These are phyloP conservation scores for Saccharum hybrid DNA, from an alignment of 202 grass and related monocot genomes.

Conservation along the genomic window DNA sequence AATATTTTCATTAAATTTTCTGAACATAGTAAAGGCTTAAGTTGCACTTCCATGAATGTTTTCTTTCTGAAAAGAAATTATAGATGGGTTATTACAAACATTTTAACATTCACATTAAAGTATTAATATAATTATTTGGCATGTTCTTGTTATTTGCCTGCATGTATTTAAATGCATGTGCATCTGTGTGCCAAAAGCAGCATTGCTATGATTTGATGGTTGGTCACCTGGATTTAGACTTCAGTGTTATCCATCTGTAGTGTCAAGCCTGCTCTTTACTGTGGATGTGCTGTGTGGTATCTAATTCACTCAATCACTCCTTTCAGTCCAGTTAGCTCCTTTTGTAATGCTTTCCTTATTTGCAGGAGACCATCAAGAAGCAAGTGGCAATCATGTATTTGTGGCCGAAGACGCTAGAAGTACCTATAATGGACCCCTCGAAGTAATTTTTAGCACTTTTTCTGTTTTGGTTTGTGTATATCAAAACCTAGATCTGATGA, in stretches of 20 bases:
- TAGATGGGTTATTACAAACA: not conserved
- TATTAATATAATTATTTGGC: not conserved
- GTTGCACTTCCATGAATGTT: not conserved
- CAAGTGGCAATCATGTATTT: slow-evolving; percentile 93
- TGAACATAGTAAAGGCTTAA: not conserved
- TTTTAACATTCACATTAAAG: slow-evolving; percentile 16
- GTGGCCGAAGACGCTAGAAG: slow-evolving; percentile 88
- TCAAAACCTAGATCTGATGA: not conserved
- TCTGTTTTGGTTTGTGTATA: slow-evolving; percentile 22
- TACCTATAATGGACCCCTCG: slow-evolving; percentile 84
- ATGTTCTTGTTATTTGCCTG: not conserved
- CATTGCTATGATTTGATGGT: slow-evolving; percentile 1
- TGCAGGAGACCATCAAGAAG: slow-evolving; percentile 92
- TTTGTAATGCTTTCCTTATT: slow-evolving; percentile 38
- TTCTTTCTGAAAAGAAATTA: not conserved
- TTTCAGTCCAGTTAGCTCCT: slow-evolving; percentile 20
- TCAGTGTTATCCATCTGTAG: not conserved
- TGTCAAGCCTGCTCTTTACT: slow-evolving; percentile 2
- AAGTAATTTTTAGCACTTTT: slow-evolving; percentile 60
- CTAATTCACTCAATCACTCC: not conserved
- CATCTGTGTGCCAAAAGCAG: slow-evolving; percentile 20
- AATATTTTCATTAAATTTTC: slow-evolving; percentile 17
- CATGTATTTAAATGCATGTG: not conserved
- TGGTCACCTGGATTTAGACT: slow-evolving; percentile 1
- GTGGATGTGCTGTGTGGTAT: slow-evolving; percentile 3